Evolutionary conservation across 305 asterid species (phyloP).

Genomic region (Rubia tinctorum): DNA sequence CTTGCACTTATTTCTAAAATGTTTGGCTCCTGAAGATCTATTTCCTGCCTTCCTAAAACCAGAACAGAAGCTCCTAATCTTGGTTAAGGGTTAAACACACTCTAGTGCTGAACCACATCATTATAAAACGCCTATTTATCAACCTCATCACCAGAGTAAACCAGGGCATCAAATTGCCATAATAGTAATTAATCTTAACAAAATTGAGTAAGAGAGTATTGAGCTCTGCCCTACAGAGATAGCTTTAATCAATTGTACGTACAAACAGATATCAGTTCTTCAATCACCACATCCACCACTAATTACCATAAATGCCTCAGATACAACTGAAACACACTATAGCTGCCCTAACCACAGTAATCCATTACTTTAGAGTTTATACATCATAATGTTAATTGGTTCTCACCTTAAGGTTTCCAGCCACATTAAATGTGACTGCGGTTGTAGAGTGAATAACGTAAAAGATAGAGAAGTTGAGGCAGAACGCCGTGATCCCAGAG

Average conservation of each 20-base stretch:
- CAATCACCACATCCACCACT: no score
- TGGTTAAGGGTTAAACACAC: neutral
- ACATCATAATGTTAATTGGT: neutral
- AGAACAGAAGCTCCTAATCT: neutral
- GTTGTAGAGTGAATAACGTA: slow-evolving; percentile 92
- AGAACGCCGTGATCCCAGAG: slow-evolving; percentile 81
- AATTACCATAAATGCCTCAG: no score
- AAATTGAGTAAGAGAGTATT: no score
- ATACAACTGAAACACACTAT: no score
- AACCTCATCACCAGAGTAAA: neutral
- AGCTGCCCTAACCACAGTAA: no score
- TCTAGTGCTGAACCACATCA: neutral
- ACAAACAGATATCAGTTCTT: no score
- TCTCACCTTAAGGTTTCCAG: slow-evolving; percentile 85
- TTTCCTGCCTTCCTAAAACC: neutral
- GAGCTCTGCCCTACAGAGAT: no score
- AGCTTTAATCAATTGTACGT: no score
- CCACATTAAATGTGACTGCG: slow-evolving; percentile 93
- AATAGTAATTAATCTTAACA: neutral
- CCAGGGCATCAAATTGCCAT: neutral
- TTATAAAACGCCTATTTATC: neutral
- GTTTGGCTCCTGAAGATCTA: no score
- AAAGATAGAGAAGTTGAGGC: slow-evolving; percentile 82
- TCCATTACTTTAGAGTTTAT: no score
- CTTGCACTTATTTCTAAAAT: no score